These are phyloP conservation scores for Cyberlindnera xishuangbannaensis DNA, from an alignment of 805 yeast species.

Conservation along the genomic window DNA sequence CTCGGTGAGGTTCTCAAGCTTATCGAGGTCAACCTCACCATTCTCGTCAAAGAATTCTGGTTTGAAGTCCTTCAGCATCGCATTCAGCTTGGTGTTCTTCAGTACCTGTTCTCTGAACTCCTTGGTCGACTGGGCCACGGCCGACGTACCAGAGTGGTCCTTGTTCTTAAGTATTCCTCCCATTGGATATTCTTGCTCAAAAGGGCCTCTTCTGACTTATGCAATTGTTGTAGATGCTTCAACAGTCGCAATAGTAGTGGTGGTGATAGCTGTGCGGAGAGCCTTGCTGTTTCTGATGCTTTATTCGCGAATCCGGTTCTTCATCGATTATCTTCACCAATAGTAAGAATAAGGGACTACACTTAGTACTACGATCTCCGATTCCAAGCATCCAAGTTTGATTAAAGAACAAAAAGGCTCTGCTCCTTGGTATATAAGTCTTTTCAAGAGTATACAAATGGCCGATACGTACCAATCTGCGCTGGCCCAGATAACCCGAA, in stretches of 20 bases:
- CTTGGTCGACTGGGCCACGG: conserved; percentile 30
- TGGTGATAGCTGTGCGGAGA: too few relatives aligned
- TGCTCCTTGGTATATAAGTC: too few relatives aligned
- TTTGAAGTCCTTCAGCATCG: conserved; percentile 38
- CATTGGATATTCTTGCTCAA: too few relatives aligned
- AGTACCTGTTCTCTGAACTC: conserved; percentile 64
- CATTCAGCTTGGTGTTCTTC: conserved; percentile 72
- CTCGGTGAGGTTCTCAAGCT: conserved; percentile 6
- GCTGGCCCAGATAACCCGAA: conserved; percentile 15
- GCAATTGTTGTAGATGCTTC: neutral
- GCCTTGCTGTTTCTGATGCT: too few relatives aligned
- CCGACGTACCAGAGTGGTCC: conserved; percentile 26
- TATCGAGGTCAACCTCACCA: conserved; percentile 10
- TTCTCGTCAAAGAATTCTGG: conserved; percentile 23
- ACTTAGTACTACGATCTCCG: too few relatives aligned
- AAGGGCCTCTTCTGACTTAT: too few relatives aligned
- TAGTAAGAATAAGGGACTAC: too few relatives aligned
- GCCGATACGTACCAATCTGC: conserved; percentile 21
- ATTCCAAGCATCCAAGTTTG: too few relatives aligned
- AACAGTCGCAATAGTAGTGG: neutral
- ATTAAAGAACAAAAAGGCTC: too few relatives aligned
- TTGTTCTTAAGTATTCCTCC: conserved; percentile 55
- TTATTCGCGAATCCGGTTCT: too few relatives aligned
- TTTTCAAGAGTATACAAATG: too few relatives aligned
- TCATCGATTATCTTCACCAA: too few relatives aligned